Percentiles rank a stretch among this genome's conserved stretches.
Evolutionary conservation across 2,329 filamentous ascomycete genomes (phyloP).

Genomic region (Cladosporium sphaerospermum): DNA sequence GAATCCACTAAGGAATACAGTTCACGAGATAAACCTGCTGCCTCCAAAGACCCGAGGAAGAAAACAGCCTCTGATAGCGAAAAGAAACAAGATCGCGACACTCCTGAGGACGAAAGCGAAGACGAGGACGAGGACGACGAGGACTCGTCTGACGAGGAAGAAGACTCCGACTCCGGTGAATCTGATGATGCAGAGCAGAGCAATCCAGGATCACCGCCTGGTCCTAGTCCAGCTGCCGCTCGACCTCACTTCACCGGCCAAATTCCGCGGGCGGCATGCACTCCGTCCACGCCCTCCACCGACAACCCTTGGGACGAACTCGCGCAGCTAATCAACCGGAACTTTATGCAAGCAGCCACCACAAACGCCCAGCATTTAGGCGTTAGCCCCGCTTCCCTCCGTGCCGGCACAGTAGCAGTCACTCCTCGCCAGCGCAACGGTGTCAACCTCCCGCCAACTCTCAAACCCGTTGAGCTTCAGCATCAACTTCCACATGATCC

Average conservation of each 20-base stretch:
- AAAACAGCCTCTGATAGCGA: neutral
- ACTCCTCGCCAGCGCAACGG: constrained; percentile 14
- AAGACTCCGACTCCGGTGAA: neutral
- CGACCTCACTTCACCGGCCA: neutral
- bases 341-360: constrained; percentile 22
- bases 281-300: constrained; percentile 1
- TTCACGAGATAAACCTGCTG: constrained; percentile 14
- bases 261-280: constrained; percentile 1
- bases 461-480: constrained; percentile 24
- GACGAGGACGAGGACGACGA: constrained; percentile 4
- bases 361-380: constrained; percentile 22
- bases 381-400: constrained; percentile 17
- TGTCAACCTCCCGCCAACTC: constrained; percentile 14
- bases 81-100: neutral
- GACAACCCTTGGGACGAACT: constrained; percentile 24
- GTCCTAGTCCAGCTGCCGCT: neutral
- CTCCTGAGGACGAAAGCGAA: neutral
- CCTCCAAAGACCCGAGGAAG: neutral
- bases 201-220: constrained; percentile 2
- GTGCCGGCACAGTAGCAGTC: constrained; percentile 13
- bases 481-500: constrained; percentile 25
- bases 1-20: constrained; percentile 21
- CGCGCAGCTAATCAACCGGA: constrained; percentile 26
- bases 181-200: constrained; percentile 3
- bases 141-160: neutral